Evolutionary conservation across 2,329 filamentous ascomycete genomes (phyloP), one percentile per base, ranked within the genome.

Genomic region (Diplodia intermedia): DNA sequence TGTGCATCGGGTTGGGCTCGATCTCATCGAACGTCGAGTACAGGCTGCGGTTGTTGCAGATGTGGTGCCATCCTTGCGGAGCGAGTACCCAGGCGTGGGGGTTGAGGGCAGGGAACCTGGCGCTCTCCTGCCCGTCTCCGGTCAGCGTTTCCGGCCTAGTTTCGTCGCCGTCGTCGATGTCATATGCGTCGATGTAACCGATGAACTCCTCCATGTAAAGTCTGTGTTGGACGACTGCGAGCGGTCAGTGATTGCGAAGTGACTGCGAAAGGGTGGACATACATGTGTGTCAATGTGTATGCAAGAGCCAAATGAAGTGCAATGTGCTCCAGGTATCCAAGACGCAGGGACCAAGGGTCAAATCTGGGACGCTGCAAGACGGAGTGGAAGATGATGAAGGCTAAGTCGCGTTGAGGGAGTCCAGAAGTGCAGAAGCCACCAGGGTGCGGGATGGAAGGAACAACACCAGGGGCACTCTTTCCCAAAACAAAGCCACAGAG

Each of bases 31-130:
- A 63, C 1, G 29, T 26, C 11, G 47, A 14, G 47, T 63, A 63
- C 6, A 63, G 60, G 31, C 29, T 52, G 26, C 60, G 60, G 47
- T 63, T 63, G 60, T 63, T 63, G 60, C 60, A 63, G 60, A 63
- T 63, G 60, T 63, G 60, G 31, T 63, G 60, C 60, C 60, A 63
- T 63, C 60, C 60, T 63, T 63, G 60, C 20, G 60, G 43, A 26
- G 60, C 60, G n/a, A 63, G 60, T 8, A 63, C 60, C 60, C 60
- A 63, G 12, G 60, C 60, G 12, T 52, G 36, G 18, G 60, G 60
- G 31, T 63, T 63, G 29, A 63, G 60, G 11, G 60, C 43, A 18
- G 60, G 43, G 43, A 63, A 63, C 36, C 23, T 63, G 29, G 60
- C 60, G 36, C 18, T 62, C 57, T 62, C 57, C 40, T 62, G 57